Evolutionary conservation across 2,329 filamentous ascomycete genomes (phyloP), one percentile per base, ranked within the genome.

Genomic region (Lomentospora prolificans): DNA sequence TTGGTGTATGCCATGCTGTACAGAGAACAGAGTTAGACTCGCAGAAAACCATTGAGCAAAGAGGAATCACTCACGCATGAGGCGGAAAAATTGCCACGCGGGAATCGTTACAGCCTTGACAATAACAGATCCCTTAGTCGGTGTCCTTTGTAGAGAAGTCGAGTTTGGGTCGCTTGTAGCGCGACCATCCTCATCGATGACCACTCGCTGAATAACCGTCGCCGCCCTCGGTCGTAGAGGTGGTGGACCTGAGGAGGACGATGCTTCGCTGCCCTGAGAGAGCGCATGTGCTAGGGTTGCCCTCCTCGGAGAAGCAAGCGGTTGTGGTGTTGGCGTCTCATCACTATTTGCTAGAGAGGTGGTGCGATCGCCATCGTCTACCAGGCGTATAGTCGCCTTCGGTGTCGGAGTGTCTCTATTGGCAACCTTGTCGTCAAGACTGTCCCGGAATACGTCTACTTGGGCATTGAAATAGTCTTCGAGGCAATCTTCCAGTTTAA

Each of bases 61-160:
- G 50, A 50, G 55, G 55, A 6, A 55, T 55, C 59, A 63, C 87
- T 72, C 74, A 90, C 87, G 91, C 63, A 96, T 90, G 25, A 97
- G 75, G 64, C 88, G 90, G 71, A 96, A 97, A 65, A 97, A 96
- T 64, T 96, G 92, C 90, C 91, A 97, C 2, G 94, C 94, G 36
- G 92, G 92, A 75, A 97, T 96, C 57, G 92, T 85, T 12, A 97
- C 87, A 63, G 95, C 91, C 65, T 92, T 96, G 61, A 72, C 76
- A 57, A 77, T 74, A 2, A 72, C 76, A 10, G 78, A 79, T 8
- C 62, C 74, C 69, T 65, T 76, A 66, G 61, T 66, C 68, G 63
- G 73, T 68, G 61, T 70, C 67, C 67, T 73, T 59, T 73, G 70
- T 41, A 75, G 66, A 28, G 77, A 64, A 12, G 66, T 72, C 28